A percentile compares a stretch with the other conserved stretches of the same genome.
Conservation (phyloP, 768 basidiomycete genomes). For the Collybia sp. region DNA sequence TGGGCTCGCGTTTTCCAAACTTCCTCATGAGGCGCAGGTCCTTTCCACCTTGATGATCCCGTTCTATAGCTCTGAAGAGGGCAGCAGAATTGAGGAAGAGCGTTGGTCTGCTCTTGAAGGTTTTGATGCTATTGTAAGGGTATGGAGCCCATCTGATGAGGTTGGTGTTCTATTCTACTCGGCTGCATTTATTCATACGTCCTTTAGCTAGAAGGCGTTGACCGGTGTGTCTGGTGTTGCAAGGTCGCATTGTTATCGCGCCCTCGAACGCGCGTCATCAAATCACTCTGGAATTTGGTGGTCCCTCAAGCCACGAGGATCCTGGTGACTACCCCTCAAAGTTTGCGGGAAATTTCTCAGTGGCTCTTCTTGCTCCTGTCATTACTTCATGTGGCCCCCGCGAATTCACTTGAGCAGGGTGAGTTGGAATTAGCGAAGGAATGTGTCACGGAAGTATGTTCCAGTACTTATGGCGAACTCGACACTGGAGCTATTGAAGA, state of each 20-base stretch:
- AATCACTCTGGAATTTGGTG: conserved; percentile 42
- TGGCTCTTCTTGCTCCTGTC: conserved; percentile 48
- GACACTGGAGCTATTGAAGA: conserved; percentile 41
- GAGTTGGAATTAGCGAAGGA: conserved; percentile 35
- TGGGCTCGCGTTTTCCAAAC: conserved; percentile 19
- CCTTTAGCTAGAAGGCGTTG: conserved; percentile 38
- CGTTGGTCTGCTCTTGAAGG: conserved; percentile 51
- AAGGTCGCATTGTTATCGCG: conserved; percentile 44
- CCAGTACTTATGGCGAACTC: conserved; percentile 45
- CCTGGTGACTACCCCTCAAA: conserved; percentile 33
- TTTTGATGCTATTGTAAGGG: conserved; percentile 52
- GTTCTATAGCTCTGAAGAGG: conserved; percentile 37
- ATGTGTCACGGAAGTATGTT: conserved; percentile 37
- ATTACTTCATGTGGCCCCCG: conserved; percentile 22
- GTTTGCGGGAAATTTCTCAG: conserved; percentile 48
- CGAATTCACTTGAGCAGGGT: conserved; percentile 10
- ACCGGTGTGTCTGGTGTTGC: conserved; percentile 69
- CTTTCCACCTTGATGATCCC: conserved; percentile 55
- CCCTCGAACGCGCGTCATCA: conserved; percentile 46
- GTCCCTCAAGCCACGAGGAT: conserved; percentile 38
- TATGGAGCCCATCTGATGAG: conserved; percentile 56
- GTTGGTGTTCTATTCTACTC: conserved; percentile 26
- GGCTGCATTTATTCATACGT: conserved; percentile 1
- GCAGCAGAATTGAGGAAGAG: conserved; percentile 42
- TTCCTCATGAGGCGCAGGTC: conserved; percentile 58